Evolutionary conservation across 202 grass and related monocot genomes (phyloP).

Genomic region (Elaeis oleifera): DNA sequence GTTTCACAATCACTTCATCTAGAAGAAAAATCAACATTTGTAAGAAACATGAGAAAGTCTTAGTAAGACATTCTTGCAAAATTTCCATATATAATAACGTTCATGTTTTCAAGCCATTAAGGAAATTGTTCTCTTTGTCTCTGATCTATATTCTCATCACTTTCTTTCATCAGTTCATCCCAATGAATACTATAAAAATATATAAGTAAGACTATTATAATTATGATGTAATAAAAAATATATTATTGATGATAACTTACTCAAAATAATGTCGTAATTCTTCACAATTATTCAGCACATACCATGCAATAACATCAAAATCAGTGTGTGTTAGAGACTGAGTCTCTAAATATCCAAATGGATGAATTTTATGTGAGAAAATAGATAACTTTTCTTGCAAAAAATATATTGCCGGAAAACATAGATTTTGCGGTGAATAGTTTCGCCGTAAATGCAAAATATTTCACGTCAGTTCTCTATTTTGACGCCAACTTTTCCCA

Average conservation of each 20-base stretch:
- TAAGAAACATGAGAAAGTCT: background rate
- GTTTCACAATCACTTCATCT: too few relatives aligned
- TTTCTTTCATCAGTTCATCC: background rate
- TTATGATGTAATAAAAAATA: background rate
- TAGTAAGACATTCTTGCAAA: background rate
- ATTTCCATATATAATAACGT: background rate
- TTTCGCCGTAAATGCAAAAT: too few relatives aligned
- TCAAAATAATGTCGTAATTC: background rate
- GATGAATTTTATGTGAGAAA: too few relatives aligned
- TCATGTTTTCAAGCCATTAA: slow-evolving; percentile 7
- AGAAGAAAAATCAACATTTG: background rate
- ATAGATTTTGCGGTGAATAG: too few relatives aligned
- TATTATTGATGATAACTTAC: slow-evolving; percentile 1
- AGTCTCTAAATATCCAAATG: background rate
- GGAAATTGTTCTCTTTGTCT: background rate
- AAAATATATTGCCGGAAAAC: too few relatives aligned
- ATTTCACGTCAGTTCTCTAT: too few relatives aligned
- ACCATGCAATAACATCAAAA: background rate
- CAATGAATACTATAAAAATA: slow-evolving; percentile 1
- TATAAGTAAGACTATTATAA: background rate
- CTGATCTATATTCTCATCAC: background rate
- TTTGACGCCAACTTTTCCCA: too few relatives aligned
- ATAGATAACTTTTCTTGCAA: too few relatives aligned
- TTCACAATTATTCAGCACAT: slow-evolving; percentile 4
- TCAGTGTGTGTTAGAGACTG: background rate